Conservation (phyloP, 2,329 filamentous ascomycete species). For the Monosporascus ibericus region DNA sequence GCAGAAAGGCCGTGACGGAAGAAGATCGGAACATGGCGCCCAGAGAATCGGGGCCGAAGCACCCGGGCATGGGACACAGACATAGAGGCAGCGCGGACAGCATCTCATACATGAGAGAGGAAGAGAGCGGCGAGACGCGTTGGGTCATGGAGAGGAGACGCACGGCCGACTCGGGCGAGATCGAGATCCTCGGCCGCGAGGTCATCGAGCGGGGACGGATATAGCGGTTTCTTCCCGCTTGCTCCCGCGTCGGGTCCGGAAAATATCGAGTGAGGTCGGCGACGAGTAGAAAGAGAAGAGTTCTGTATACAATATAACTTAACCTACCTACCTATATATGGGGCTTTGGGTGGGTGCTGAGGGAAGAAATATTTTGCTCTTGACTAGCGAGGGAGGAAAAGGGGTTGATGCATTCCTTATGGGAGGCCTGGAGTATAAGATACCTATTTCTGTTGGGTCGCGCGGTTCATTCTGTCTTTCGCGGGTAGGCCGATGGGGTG, state of each 20-base stretch:
- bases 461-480: too few relatives aligned
- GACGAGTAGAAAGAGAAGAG: too few relatives aligned
- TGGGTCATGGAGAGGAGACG: slow-evolving; percentile 67
- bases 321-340: too few relatives aligned
- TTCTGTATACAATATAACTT: too few relatives aligned
- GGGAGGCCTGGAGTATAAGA: too few relatives aligned
- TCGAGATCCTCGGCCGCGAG: slow-evolving; percentile 60
- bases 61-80: slow-evolving; percentile 29
- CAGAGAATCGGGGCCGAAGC: slow-evolving; percentile 17
- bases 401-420: too few relatives aligned
- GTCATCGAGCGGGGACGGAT: slow-evolving; percentile 53
- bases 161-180: slow-evolving; percentile 58
- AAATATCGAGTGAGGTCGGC: too few relatives aligned
- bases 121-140: slow-evolving; percentile 50
- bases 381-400: too few relatives aligned
- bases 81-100: slow-evolving; percentile 55
- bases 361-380: too few relatives aligned
- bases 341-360: too few relatives aligned
- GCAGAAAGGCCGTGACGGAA: slow-evolving; percentile 7
- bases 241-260: not conserved
- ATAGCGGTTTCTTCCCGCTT: slow-evolving; percentile 7
- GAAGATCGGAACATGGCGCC: slow-evolving; percentile 16
- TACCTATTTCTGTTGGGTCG: too few relatives aligned
- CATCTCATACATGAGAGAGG: slow-evolving; percentile 62
- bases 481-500: too few relatives aligned